phyloP scores from a whole-genome alignment of 257 asterid species.

The Prunella vulgaris region DNA sequence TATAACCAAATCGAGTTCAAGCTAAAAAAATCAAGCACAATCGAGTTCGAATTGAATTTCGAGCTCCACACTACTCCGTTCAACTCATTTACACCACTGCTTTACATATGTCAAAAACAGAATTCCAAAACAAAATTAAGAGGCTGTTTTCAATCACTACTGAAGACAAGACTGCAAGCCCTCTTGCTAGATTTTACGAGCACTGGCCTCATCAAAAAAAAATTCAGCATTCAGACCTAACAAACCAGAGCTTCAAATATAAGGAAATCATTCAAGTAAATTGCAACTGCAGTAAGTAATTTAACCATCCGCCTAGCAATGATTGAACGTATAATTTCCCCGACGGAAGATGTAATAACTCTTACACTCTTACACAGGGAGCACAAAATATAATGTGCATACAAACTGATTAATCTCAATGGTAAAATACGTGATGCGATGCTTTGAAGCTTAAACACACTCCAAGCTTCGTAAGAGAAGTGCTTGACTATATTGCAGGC shows the following conservation, averaged over 20 bases:
- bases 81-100: too few relatives aligned
- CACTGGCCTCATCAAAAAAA: too few relatives aligned
- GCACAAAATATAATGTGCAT: neutral
- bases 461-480: neutral
- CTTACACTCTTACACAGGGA: constrained; percentile 7
- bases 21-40: too few relatives aligned
- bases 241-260: neutral
- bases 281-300: too few relatives aligned
- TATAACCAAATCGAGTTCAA: too few relatives aligned
- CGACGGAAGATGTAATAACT: neutral
- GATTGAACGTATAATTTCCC: neutral
- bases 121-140: too few relatives aligned
- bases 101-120: too few relatives aligned
- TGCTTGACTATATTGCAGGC: neutral
- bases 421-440: neutral
- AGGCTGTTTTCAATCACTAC: too few relatives aligned
- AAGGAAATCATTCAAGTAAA: neutral
- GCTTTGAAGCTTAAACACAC: neutral
- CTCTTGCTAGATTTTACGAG: too few relatives aligned
- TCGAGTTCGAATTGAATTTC: too few relatives aligned
- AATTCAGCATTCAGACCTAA: neutral
- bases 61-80: too few relatives aligned
- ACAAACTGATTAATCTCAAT: constrained; percentile 19
- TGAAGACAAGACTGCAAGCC: too few relatives aligned
- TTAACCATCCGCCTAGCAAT: neutral